Conservation (phyloP, 2,329 filamentous ascomycete genomes). For the Cordyceps militaris region DNA sequence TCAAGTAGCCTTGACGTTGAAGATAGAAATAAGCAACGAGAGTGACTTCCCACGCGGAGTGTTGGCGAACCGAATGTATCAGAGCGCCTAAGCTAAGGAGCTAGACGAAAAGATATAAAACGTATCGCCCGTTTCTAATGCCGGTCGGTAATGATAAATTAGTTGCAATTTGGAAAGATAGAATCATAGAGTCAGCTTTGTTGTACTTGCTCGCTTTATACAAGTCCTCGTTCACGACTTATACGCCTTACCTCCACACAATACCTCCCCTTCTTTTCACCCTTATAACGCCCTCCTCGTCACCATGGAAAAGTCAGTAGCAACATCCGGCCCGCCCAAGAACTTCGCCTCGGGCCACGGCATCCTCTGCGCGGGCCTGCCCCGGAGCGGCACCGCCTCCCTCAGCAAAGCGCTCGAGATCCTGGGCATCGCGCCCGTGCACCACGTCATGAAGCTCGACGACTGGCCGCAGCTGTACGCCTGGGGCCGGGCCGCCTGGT, state of each 20-base stretch:
- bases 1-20: background rate
- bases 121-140: background rate
- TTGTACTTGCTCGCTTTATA: background rate
- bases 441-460: slow-evolving; percentile 10
- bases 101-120: background rate
- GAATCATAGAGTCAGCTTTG: background rate
- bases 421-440: slow-evolving; percentile 8
- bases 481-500: slow-evolving; percentile 13
- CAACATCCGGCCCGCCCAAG: background rate
- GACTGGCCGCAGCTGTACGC: slow-evolving; percentile 10
- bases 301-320: background rate
- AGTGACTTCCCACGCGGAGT: background rate
- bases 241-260: background rate
- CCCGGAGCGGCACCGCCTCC: slow-evolving; percentile 10
- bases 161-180: background rate
- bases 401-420: slow-evolving; percentile 8
- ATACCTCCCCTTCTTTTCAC: background rate
- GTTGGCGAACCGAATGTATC: background rate
- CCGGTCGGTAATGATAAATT: background rate
- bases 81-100: background rate
- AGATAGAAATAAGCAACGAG: slow-evolving; percentile 1
- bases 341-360: slow-evolving; percentile 11
- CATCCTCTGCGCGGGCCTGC: slow-evolving; percentile 13
- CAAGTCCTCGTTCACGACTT: background rate
- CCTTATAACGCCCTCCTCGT: background rate